Percentiles rank a stretch among this genome's conserved stretches.
phyloP scores from a whole-genome alignment of 257 asterid genomes.

The Avicennia marina region DNA sequence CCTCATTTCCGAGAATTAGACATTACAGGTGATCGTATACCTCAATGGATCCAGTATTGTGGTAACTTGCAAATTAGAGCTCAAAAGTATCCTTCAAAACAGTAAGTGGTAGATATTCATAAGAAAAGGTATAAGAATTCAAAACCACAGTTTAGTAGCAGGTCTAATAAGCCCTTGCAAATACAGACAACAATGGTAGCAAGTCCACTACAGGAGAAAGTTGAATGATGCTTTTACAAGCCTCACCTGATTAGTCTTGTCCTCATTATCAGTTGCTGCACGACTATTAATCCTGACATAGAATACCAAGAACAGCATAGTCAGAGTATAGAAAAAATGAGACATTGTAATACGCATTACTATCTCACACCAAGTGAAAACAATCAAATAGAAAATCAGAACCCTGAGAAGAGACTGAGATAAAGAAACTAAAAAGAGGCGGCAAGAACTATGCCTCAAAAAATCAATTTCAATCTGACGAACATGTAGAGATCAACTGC shows the following conservation, averaged over 20 bases:
- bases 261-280: constrained; percentile 30
- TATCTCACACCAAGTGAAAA: not conserved
- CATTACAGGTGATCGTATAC: not conserved
- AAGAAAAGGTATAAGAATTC: too few relatives aligned
- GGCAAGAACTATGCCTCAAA: not conserved
- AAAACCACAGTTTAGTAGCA: too few relatives aligned
- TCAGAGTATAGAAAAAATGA: constrained; percentile 11
- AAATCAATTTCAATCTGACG: not conserved
- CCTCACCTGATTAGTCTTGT: constrained; percentile 44
- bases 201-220: too few relatives aligned
- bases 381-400: not conserved
- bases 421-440: not conserved
- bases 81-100: too few relatives aligned
- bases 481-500: constrained; percentile 5
- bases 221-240: constrained; percentile 7
- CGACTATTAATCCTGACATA: constrained; percentile 24
- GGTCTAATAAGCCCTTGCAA: too few relatives aligned
- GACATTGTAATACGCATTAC: not conserved
- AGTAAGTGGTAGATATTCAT: too few relatives aligned
- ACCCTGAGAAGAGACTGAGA: not conserved
- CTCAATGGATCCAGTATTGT: not conserved
- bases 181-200: too few relatives aligned
- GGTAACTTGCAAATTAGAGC: not conserved
- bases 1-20: not conserved
- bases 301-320: constrained; percentile 12